phyloP scores from a whole-genome alignment of 2,329 filamentous ascomycete genomes.

The Passalora sequoiae region DNA sequence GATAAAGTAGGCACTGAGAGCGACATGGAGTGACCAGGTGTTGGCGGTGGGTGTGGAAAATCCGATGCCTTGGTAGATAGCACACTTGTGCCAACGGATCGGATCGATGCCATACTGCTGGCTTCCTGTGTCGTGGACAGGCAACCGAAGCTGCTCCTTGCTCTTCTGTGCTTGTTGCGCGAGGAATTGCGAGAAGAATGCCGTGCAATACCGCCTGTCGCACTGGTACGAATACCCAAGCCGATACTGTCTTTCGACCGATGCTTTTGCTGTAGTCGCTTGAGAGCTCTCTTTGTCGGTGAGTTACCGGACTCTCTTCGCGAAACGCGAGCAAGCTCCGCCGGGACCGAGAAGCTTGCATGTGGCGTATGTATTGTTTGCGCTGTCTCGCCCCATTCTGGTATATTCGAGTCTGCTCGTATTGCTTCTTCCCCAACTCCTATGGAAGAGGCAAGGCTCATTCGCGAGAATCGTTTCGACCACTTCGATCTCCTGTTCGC shows the following conservation, averaged over 20 bases:
- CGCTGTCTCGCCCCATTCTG: conserved; percentile 36
- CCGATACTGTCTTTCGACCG: conserved; percentile 23
- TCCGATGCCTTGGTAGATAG: conserved; percentile 37
- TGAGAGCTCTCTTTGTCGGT: conserved; percentile 29
- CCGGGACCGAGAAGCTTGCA: conserved; percentile 42
- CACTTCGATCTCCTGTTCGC: conserved; percentile 24
- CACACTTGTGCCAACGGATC: conserved; percentile 38
- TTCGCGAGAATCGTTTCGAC: conserved; percentile 32
- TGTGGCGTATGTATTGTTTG: conserved; percentile 37
- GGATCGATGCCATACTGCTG: conserved; percentile 36
- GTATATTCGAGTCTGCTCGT: conserved; percentile 36
- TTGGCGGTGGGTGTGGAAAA: conserved; percentile 32
- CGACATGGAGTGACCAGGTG: conserved; percentile 20
- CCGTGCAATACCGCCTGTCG: conserved; percentile 32
- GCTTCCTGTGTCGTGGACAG: conserved; percentile 27
- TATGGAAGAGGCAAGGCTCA: conserved; percentile 35
- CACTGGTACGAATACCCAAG: conserved; percentile 20
- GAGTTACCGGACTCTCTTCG: conserved; percentile 29
- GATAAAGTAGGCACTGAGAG: conserved; percentile 24
- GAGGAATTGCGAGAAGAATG: conserved; percentile 17
- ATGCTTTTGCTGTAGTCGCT: conserved; percentile 32
- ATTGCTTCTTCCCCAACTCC: conserved; percentile 37
- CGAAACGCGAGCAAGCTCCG: conserved; percentile 37
- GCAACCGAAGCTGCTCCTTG: conserved; percentile 24
- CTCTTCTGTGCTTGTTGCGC: conserved; percentile 17